Percentiles rank a stretch among this genome's conserved stretches.
phyloP scores from a whole-genome alignment of 306 rosid genomes.

The Cucumis cinereus region DNA sequence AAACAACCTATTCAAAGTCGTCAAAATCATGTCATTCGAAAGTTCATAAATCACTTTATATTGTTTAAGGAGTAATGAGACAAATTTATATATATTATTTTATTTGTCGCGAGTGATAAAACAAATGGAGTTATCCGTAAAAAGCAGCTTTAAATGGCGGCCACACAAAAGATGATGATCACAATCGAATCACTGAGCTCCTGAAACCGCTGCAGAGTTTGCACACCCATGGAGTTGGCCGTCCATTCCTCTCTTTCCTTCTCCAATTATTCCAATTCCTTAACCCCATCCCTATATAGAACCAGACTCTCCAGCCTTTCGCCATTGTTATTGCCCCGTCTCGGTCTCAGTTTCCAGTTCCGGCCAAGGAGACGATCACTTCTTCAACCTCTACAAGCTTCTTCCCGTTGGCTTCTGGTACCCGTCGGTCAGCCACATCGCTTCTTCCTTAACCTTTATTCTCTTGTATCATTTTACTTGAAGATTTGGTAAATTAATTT shows the following conservation, averaged over 20 bases:
- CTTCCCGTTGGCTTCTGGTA: slow-evolving; percentile 75
- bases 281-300: background rate
- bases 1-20: no score
- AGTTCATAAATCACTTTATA: no score
- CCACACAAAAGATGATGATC: slow-evolving; percentile 18
- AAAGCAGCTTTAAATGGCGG: slow-evolving; percentile 35
- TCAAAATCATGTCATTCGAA: no score
- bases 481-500: background rate
- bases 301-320: background rate
- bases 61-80: no score
- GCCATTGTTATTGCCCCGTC: no score
- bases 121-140: background rate
- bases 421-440: slow-evolving; percentile 49
- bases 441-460: no score
- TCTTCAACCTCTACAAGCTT: slow-evolving; percentile 23
- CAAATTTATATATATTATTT: no score
- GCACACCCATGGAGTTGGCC: slow-evolving; percentile 34
- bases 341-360: slow-evolving; percentile 9
- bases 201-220: background rate
- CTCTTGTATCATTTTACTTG: background rate
- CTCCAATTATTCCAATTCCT: slow-evolving; percentile 17
- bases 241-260: slow-evolving; percentile 20
- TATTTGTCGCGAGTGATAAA: no score
- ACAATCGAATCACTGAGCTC: background rate
- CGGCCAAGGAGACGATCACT: slow-evolving; percentile 10